Evolutionary conservation across 805 yeast species (phyloP).

Genomic region (Clavispora fructus): DNA sequence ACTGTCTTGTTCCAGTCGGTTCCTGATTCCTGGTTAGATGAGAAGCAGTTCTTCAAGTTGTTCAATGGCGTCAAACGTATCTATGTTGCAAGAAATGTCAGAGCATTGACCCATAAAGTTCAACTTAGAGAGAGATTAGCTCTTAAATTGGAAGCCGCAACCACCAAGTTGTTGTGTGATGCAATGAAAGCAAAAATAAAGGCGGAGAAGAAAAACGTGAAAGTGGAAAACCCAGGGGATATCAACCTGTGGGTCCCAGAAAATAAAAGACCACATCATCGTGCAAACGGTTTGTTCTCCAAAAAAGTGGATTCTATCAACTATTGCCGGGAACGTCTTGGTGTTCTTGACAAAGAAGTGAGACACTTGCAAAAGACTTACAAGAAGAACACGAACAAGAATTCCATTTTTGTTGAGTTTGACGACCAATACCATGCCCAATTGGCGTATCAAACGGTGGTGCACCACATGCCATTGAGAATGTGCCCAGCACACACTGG

Average conservation of each 20-base stretch:
- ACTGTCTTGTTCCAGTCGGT: constrained; percentile 82
- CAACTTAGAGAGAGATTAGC: constrained; percentile 57
- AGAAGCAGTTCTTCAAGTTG: constrained; percentile 63
- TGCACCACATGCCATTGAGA: constrained; percentile 63
- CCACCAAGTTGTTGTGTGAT: constrained; percentile 48
- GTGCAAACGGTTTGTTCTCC: constrained; percentile 39
- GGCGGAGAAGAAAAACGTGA: constrained; percentile 62
- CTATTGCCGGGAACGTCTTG: constrained; percentile 52
- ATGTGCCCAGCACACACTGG: constrained; percentile 60
- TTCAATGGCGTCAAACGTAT: constrained; percentile 80
- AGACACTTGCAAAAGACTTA: constrained; percentile 48
- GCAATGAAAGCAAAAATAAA: constrained; percentile 63
- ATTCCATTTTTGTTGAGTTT: constrained; percentile 75
- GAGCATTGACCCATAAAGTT: constrained; percentile 51
- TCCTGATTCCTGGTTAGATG: constrained; percentile 68
- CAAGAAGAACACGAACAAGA: constrained; percentile 54
- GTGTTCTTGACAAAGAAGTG: constrained; percentile 53
- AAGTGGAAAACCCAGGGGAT: constrained; percentile 35
- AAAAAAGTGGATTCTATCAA: constrained; percentile 61
- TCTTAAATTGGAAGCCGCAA: constrained; percentile 59
- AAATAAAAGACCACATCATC: constrained; percentile 62
- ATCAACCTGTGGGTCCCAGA: constrained; percentile 56
- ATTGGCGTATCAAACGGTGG: constrained; percentile 57
- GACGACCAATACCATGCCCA: constrained; percentile 74
- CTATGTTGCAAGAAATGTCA: constrained; percentile 69